A percentile compares a stretch with the other conserved stretches of the same genome.
These are phyloP conservation scores for Geotrichum cucujoidarum DNA, from an alignment of 1,139 yeast species.

Conservation along the genomic window DNA sequence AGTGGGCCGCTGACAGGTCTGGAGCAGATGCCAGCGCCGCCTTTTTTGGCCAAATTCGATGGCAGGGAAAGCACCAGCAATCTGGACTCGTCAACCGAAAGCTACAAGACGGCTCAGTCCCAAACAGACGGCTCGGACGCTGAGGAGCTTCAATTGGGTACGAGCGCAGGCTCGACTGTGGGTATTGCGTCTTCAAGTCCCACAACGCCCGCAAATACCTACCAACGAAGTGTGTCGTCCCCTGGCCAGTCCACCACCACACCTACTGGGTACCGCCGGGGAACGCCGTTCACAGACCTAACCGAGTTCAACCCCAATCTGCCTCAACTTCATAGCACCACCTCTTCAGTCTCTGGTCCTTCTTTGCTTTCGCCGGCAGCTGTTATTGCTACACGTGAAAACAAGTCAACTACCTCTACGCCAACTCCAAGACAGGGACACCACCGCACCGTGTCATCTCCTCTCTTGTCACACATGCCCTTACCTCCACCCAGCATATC, in stretches of 20 bases:
- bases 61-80: not conserved
- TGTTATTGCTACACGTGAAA: constrained; percentile 3
- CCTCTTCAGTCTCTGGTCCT: not conserved
- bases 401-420: not conserved
- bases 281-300: no score
- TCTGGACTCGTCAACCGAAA: constrained; percentile 11
- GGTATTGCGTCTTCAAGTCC: no score
- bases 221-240: no score
- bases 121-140: constrained; percentile 1
- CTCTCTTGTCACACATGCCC: constrained; percentile 17
- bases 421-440: constrained; percentile 1
- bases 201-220: no score
- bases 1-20: not conserved
- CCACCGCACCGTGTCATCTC: constrained; percentile 17
- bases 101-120: constrained; percentile 14
- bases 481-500: constrained; percentile 12
- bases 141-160: no score
- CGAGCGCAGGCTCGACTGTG: no score
- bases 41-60: constrained; percentile 4
- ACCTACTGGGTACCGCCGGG: no score
- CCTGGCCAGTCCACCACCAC: no score
- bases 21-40: constrained; percentile 6
- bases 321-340: not conserved
- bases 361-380: constrained; percentile 6
- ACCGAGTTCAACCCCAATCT: not conserved